These are phyloP conservation scores for Coemansia sp. DNA, from an alignment of 192 early-diverging fungal species.

Conservation along the genomic window DNA sequence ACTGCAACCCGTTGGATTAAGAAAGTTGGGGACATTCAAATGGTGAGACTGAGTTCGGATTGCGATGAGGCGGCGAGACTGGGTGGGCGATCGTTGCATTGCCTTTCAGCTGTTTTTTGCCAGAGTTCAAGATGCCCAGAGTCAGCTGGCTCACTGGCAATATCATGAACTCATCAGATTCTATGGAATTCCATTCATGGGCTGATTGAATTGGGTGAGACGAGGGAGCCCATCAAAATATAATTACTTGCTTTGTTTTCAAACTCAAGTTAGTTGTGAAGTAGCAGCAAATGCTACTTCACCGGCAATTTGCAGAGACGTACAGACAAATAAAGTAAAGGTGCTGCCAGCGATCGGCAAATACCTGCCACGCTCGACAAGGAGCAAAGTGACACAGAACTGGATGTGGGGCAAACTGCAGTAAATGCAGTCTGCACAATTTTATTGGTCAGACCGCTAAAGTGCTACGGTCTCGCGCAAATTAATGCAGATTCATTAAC, in stretches of 20 bases:
- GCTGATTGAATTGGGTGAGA: neutral
- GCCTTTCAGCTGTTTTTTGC: neutral
- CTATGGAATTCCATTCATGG: neutral
- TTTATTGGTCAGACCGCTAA: conserved; percentile 3
- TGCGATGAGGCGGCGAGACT: neutral
- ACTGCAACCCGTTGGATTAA: neutral
- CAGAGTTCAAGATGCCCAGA: too few species aligned
- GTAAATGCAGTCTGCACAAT: conserved; percentile 4
- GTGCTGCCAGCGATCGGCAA: neutral
- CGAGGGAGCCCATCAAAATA: neutral
- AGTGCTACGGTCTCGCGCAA: conserved; percentile 4
- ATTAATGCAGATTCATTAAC: neutral
- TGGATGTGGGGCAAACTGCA: conserved; percentile 6
- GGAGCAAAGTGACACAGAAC: neutral
- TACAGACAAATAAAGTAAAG: neutral
- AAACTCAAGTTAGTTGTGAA: neutral
- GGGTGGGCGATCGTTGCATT: conserved; percentile 2
- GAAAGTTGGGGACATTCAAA: neutral
- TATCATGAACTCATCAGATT: neutral
- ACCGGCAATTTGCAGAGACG: conserved; percentile 4
- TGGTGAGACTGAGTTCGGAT: conserved; percentile 18
- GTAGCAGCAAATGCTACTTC: conserved; percentile 1
- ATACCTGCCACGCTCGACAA: neutral
- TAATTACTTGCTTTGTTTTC: neutral
- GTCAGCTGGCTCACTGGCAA: too few species aligned